Percentiles rank a stretch among this genome's conserved stretches.
phyloP scores from a whole-genome alignment of 1,139 yeast genomes.

The Yamadazyma sp. region DNA sequence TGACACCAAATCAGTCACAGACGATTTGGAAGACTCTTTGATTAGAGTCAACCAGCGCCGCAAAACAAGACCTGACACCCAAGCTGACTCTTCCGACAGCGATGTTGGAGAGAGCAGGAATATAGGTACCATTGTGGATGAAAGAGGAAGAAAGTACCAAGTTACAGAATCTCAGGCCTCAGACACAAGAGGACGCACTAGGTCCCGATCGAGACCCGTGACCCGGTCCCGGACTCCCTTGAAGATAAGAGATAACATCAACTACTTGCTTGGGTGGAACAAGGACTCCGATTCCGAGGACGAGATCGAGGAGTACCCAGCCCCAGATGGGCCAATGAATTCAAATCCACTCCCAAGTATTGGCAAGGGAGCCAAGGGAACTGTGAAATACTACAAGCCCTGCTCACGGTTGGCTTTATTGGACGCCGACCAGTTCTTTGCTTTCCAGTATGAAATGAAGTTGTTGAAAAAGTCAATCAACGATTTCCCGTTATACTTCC shows the following conservation, averaged over 20 bases:
- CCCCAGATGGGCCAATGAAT: too few relatives aligned
- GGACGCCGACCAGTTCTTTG: conserved; percentile 14
- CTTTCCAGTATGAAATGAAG: conserved; percentile 14
- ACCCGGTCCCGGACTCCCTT: conserved; percentile 19
- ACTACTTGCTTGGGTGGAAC: conserved; percentile 15
- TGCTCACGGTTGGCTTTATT: conserved; percentile 18
- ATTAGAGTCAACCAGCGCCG: neutral
- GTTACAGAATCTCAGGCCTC: conserved; percentile 6
- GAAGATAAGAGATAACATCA: conserved; percentile 21
- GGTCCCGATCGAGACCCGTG: conserved; percentile 2
- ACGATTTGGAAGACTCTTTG: conserved; percentile 11
- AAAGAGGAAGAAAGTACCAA: conserved; percentile 10
- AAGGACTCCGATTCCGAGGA: conserved; percentile 3
- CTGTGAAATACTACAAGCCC: conserved; percentile 13
- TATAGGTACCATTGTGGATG: conserved; percentile 5
- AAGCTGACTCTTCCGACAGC: neutral
- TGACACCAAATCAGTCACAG: conserved; percentile 10
- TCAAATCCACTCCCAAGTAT: too few relatives aligned
- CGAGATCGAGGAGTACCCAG: neutral
- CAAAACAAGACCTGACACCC: too few relatives aligned
- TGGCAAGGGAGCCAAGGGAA: too few relatives aligned
- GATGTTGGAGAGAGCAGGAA: neutral
- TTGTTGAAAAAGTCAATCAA: conserved; percentile 11
- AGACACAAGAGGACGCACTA: too few relatives aligned
- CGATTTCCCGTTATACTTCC: conserved; percentile 20